Base-by-base conservation (phyloP, 2,329 filamentous ascomycete genomes). In the Aspergillus sojae region DNA sequence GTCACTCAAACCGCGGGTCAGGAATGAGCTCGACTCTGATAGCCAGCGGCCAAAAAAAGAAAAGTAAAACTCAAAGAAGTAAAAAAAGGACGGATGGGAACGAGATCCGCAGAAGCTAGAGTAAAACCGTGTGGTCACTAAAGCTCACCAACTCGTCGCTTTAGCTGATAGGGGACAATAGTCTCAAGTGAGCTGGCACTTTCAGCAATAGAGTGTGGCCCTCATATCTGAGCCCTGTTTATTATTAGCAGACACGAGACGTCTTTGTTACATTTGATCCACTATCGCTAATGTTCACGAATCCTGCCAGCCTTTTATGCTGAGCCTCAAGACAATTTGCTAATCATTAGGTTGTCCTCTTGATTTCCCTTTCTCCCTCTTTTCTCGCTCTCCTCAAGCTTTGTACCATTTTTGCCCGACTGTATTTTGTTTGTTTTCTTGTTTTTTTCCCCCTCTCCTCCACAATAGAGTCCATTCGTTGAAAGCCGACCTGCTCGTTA, bases 191-290 rank as follows among this genome's bases (percentile, higher is more conserved):
- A 39, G 52, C 52, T 55, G 52, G 52, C 52, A 55, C 52, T 26
- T 45, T n/a, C 4, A 39, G 32, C 21, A 21, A 55, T 55, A 53
- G 26, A 53, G 16, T 14, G 50, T 53, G 50, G 16, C n/a, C 30
- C 50, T 53, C 28, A 55, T 23, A 23, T 55, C 32, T 55, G 32
- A 52, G 48, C 48, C 48, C 30, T 52, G 48, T 30, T 52, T 52
- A 52, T 52, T 39, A 55, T 55, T 55, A 55, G 52, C 34, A 55
- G 52, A 55, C 30, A 55, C 52, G 48, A 52, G 48, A 52, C 12
- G 52, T 55, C 32, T 55, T 39, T 55, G 52, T 55, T 55, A 23
- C 52, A 28, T 55, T 55, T 32, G 52, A 55, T 55, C 52, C 52
- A 55, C 52, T 26, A 36, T 39, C 34, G 52, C 34, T 39, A 36